These are phyloP conservation scores for Peltaster fructicola DNA, from an alignment of 2,329 filamentous ascomycete genomes.

Conservation along the genomic window DNA sequence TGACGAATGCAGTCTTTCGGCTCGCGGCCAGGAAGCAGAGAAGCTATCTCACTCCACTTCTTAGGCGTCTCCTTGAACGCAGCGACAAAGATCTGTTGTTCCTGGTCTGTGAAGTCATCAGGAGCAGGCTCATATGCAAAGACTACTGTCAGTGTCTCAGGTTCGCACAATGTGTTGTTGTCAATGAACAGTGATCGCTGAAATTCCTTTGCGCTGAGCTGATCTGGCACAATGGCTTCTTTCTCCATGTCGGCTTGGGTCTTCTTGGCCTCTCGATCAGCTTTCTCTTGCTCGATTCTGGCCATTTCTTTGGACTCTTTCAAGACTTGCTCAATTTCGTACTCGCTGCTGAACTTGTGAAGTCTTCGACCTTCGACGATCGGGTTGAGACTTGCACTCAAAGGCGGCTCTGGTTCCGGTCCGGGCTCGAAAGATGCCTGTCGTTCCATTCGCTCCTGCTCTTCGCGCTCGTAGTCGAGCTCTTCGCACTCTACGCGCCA, in stretches of 20 bases:
- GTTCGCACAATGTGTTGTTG: constrained; percentile 44
- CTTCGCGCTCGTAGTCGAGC: constrained; percentile 24
- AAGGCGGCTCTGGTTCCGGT: constrained; percentile 16
- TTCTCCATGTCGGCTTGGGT: constrained; percentile 58
- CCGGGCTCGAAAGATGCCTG: constrained; percentile 18
- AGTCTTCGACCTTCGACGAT: constrained; percentile 36
- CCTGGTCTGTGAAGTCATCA: constrained; percentile 58
- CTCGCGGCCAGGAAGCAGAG: constrained; percentile 46
- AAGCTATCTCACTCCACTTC: constrained; percentile 65
- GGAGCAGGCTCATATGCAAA: constrained; percentile 57
- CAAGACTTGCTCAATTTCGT: constrained; percentile 54
- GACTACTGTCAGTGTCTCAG: constrained; percentile 47
- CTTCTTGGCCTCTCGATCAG: constrained; percentile 37
- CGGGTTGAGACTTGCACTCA: too few species aligned
- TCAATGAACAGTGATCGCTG: constrained; percentile 44
- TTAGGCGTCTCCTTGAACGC: constrained; percentile 61
- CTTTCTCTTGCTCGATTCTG: constrained; percentile 44
- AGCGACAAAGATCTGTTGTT: constrained; percentile 53
- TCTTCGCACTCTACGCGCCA: constrained; percentile 25
- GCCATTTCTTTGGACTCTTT: constrained; percentile 59
- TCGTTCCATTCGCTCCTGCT: constrained; percentile 20
- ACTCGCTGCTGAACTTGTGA: constrained; percentile 48
- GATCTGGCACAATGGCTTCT: constrained; percentile 56
- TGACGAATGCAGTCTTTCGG: constrained; percentile 72
- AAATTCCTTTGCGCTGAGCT: constrained; percentile 45